Base-by-base conservation (phyloP, 345 rosid species). In the Eucalyptus pauciflora region DNA sequence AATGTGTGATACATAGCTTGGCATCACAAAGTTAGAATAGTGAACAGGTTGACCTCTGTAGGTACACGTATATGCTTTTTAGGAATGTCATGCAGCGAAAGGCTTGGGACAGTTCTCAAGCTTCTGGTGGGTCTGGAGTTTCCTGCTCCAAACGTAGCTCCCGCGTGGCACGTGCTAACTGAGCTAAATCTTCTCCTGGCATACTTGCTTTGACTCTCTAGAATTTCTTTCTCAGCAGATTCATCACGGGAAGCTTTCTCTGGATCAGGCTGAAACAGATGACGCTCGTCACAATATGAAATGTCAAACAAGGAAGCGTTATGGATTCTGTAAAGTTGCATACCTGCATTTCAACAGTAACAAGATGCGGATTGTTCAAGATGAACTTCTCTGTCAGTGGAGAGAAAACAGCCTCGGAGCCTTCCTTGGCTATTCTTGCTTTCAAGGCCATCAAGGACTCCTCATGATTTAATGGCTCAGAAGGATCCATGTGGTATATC, bases 401-500 rank as follows among this genome's bases (percentile, higher is more conserved):
- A 91, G 98, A 97, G 91, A 98, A 98, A 91, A 96, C 98, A 91
- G 99, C 98, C 92, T 95, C 95, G 69, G 98, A 92, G 88, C 98
- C 98, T 87, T 97, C 95, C 93, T 94, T 91, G 51, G 97, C 95
- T 92, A 96, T 96, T 95, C 96, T 94, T 41, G 96, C 91, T 94
- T 98, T 98, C 85, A 96, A 91, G 88, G 90, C 95, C 93, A 87
- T 92, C 93, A 97, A 92, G 29, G 99, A 98, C 91, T 96, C 92
- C 92, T 96, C 96, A 89, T 95, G 97, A 89, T 94, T 98, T 86
- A 98, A 91, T 69, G 99, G 99, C 92, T 95, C 98, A 92, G 96
- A 95, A 88, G 99, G 99, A 94, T 97, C 95, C 98, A 95, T 92
- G 91, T 97, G 98, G 92, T 98, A 98, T 93, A 98, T 98, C 99